Evolutionary conservation across 1,284 basidiomycete genomes (phyloP), one percentile per base, ranked within the genome.

Genomic region (Ceratorhiza oryzae-sativae): DNA sequence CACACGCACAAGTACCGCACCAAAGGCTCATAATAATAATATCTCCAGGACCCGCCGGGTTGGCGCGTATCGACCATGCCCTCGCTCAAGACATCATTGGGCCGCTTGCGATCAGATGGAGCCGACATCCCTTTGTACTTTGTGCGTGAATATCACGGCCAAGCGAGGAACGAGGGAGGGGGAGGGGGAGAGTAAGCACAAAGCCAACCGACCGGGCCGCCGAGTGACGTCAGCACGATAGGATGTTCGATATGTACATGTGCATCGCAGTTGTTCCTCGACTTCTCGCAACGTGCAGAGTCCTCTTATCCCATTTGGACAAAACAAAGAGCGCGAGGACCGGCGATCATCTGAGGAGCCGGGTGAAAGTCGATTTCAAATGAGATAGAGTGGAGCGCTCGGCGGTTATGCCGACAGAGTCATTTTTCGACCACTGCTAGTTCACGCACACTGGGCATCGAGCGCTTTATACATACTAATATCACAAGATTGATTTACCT

Each of bases 311-410:
- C 55, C 67, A 48, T 62, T 48, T 62, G 45, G 45, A 62, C 60
- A 34, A 48, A 68, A 68, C 63, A 68, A 68, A 68, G 63, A 56
- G 49, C 49, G 58, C 56, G 25, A 20, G 23, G 13, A 10, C 39
- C 63, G 63, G 63, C 36, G 5, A 56, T 68, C 63, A 42, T n/a
- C 45, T 62, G 10, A 45, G 10, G 36, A 30, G 39, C 58, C 58
- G 58, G 41, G n/a, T 23, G 20, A 10, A 20, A 15, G 12, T n/a
- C 30, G 20, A 30, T 56, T 56, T 36, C 30, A 27, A 60, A 60
- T 13, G 25, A 30, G 18, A 1, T n/a, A 56, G 1, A 3, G 32
- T 15, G 15, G 42, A 60, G 58, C 58, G 58, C 58, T 41, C 8
- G 20, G 58, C 58, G 58, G 36, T 42, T 5, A 27, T 20, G 4